These are phyloP conservation scores for Kluyveromyces aestuarii DNA, from an alignment of 805 yeast genomes.

Conservation along the genomic window DNA sequence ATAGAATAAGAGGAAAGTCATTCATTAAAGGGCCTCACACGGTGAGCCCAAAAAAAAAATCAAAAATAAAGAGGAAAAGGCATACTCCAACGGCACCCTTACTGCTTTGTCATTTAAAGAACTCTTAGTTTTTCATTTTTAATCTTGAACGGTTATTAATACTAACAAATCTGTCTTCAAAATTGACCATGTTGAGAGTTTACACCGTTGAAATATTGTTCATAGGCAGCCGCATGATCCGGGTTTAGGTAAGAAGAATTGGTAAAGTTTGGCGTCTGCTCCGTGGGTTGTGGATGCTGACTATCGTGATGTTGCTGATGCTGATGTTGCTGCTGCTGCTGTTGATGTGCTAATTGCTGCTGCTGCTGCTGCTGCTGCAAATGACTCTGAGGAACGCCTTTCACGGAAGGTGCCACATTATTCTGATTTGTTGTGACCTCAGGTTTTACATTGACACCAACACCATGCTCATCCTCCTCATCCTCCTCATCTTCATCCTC, in stretches of 20 bases:
- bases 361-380: constrained; percentile 15
- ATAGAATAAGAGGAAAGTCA: background rate
- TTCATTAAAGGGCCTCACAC: background rate
- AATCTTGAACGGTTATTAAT: too few species aligned
- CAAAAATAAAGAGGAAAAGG: background rate
- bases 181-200: constrained; percentile 52
- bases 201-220: constrained; percentile 52
- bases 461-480: constrained; percentile 15
- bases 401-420: background rate
- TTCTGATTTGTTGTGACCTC: background rate
- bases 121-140: too few species aligned
- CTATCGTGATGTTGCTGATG: constrained; percentile 17
- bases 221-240: constrained; percentile 48
- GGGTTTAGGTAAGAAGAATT: constrained; percentile 36
- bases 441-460: constrained; percentile 5
- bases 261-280: constrained; percentile 9
- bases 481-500: constrained; percentile 32
- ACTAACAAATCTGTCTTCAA: constrained; percentile 7
- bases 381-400: background rate
- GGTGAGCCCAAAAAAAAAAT: background rate
- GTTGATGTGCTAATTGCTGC: constrained; percentile 16
- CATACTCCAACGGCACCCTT: background rate
- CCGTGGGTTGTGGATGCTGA: constrained; percentile 10
- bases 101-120: background rate
- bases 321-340: constrained; percentile 20